Evolutionary conservation across 2,329 filamentous ascomycete genomes (phyloP).

Genomic region (Aureobasidium pullulans): DNA sequence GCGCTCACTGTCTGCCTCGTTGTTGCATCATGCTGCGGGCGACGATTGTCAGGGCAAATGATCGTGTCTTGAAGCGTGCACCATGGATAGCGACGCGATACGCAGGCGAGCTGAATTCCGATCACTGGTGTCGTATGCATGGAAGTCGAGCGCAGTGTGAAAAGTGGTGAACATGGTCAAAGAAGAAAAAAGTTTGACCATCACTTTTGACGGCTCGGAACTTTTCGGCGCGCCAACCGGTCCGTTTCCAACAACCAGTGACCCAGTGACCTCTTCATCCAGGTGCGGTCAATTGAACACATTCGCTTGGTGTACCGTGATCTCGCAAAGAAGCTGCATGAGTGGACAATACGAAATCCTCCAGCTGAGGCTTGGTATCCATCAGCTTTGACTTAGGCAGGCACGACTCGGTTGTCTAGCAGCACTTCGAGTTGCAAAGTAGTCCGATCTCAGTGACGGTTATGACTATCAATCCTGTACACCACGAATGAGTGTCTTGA

Average conservation of each 20-base stretch:
- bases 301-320: too few relatives aligned
- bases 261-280: neutral
- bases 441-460: neutral
- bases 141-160: neutral
- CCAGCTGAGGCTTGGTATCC: neutral
- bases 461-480: neutral
- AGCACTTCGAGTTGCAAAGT: neutral
- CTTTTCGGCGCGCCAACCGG: neutral
- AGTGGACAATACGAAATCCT: neutral
- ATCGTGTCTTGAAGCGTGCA: too few relatives aligned
- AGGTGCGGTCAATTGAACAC: too few relatives aligned
- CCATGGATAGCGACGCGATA: too few relatives aligned
- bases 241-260: neutral
- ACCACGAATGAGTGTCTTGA: slow-evolving; percentile 52
- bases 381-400: neutral
- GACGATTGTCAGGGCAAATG: too few relatives aligned
- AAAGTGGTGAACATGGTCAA: neutral
- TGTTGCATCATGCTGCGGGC: too few relatives aligned
- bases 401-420: neutral
- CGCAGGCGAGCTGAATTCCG: too few relatives aligned
- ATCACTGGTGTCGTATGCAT: too few relatives aligned
- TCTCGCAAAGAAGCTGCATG: neutral
- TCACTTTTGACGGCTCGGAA: neutral
- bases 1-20: too few relatives aligned
- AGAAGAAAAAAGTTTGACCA: neutral